Conservation (phyloP, 1,284 basidiomycete genomes). For the Boletus smithii region DNA sequence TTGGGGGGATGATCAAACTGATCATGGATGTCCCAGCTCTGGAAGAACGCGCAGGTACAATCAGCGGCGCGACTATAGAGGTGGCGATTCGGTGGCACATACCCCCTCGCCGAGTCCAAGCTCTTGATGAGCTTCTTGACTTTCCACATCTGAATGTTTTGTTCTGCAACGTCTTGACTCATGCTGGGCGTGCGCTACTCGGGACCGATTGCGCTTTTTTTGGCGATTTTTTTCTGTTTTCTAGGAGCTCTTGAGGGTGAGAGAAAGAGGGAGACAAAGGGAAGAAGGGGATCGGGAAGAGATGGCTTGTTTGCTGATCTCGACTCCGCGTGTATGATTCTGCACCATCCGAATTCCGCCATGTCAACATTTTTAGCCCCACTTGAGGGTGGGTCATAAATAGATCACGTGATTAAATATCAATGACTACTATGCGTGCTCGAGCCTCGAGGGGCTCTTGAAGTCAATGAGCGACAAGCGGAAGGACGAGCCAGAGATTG, state of each 20-base stretch:
- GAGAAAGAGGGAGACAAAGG: neutral
- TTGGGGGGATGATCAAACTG: slow-evolving; percentile 93
- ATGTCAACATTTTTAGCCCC: slow-evolving; percentile 4
- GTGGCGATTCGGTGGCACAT: slow-evolving; percentile 23
- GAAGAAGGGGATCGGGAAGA: neutral
- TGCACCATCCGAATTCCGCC: slow-evolving; percentile 19
- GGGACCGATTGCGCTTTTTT: slow-evolving; percentile 15
- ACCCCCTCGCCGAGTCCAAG: slow-evolving; percentile 91
- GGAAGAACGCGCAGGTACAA: neutral
- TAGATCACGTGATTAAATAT: slow-evolving; percentile 14
- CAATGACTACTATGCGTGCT: too few species aligned
- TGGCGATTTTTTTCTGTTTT: slow-evolving; percentile 5
- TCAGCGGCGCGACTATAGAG: slow-evolving; percentile 19
- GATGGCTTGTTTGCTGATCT: slow-evolving; percentile 5
- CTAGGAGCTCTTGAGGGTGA: slow-evolving; percentile 2
- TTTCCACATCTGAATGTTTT: slow-evolving; percentile 94
- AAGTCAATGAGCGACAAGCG: slow-evolving; percentile 21
- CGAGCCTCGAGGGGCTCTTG: too few species aligned
- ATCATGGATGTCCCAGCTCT: slow-evolving; percentile 99
- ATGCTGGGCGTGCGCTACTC: slow-evolving; percentile 45
- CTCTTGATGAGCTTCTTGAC: slow-evolving; percentile 98
- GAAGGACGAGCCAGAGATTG: slow-evolving; percentile 17
- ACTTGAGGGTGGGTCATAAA: slow-evolving; percentile 26
- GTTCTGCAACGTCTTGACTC: slow-evolving; percentile 78
- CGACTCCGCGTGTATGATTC: neutral